Evolutionary conservation across 768 basidiomycete species (phyloP), one percentile per base, ranked within the genome.

Genomic region (Leccinellum rugosiceps): DNA sequence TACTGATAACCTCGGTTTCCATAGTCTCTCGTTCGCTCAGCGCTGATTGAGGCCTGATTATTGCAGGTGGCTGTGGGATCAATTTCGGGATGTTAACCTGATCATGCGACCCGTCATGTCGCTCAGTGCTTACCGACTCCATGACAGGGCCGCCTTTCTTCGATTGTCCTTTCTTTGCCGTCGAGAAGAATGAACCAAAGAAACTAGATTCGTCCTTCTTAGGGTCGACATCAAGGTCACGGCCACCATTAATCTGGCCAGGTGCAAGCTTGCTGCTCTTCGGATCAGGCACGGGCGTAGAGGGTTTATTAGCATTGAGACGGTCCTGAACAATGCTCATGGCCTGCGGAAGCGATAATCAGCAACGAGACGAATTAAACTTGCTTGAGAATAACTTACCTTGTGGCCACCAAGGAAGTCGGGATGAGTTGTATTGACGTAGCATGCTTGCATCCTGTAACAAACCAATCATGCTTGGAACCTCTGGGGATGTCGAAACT

Each of bases 1-100:
- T 65, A 96, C 94, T 99, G 86, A 98, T 98, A 62, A 99, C 94
- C 68, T 99, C 97, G 0, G 96, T 98, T 75, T 99, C 97, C 88
- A 98, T 91, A 30, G 88, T 87, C 78, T 99, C 97, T 53, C 97
- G 82, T 62, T 99, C 97, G 69, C 82, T 97, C 64, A 98, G 76
- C 13, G 92, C 91, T 11, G 87, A 85, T 64, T 96, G 92, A 2
- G 97, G 96, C 58, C 90, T 86, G 68, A 99, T 96, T 49, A 88
- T 77, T 0, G 85, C 72, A 14, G 96, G 95, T 15, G 97, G 96
- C 72, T 93, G 74, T 35, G 9, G 25, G 23, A 31, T 44, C 19
- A 5, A 49, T 32, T 43, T 11, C 41, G 41, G 9, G 9, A 38
- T 55, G 19, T 56, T 21, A 52, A 25, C 44, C 6, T 10, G 32